Evolutionary conservation across 495 filamentous ascomycete species (phyloP).

Genomic region (Achaetomiella virescens): DNA sequence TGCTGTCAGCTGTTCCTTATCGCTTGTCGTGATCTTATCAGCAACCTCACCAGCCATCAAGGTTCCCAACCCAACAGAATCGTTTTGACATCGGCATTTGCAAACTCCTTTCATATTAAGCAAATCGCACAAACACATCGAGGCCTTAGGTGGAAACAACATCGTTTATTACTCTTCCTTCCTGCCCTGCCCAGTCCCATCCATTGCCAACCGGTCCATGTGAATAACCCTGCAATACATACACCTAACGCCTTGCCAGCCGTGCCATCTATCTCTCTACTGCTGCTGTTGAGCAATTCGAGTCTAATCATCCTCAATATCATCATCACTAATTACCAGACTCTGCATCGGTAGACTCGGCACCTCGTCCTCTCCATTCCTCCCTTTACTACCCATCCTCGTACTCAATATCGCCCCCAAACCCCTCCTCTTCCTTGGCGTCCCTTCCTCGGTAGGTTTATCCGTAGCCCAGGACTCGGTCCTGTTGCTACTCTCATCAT

Average conservation of each 20-base stretch:
- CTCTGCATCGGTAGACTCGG: slow-evolving; percentile 50
- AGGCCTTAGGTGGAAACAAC: too few relatives aligned
- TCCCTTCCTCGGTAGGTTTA: slow-evolving; percentile 41
- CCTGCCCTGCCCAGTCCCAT: too few relatives aligned
- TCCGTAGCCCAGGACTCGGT: slow-evolving; percentile 57
- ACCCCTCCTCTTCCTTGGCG: slow-evolving; percentile 28
- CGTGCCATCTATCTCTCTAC: background rate
- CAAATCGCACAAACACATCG: too few relatives aligned
- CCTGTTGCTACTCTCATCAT: slow-evolving; percentile 33
- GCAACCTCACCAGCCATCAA: background rate
- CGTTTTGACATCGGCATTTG: too few relatives aligned
- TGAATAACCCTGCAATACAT: background rate
- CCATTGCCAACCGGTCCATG: background rate
- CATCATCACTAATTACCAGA: slow-evolving; percentile 83
- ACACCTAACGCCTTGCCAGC: background rate
- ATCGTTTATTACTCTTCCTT: too few relatives aligned
- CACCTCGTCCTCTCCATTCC: slow-evolving; percentile 17
- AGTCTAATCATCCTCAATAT: slow-evolving; percentile 78
- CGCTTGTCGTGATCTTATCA: background rate
- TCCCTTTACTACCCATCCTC: background rate
- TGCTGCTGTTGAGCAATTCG: too few relatives aligned
- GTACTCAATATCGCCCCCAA: slow-evolving; percentile 26
- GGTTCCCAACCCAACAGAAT: too few relatives aligned
- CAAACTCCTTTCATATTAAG: too few relatives aligned
- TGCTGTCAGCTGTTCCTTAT: background rate